phyloP scores from a whole-genome alignment of 2,329 filamentous ascomycete genomes.

The Hirsutella thompsonii region DNA sequence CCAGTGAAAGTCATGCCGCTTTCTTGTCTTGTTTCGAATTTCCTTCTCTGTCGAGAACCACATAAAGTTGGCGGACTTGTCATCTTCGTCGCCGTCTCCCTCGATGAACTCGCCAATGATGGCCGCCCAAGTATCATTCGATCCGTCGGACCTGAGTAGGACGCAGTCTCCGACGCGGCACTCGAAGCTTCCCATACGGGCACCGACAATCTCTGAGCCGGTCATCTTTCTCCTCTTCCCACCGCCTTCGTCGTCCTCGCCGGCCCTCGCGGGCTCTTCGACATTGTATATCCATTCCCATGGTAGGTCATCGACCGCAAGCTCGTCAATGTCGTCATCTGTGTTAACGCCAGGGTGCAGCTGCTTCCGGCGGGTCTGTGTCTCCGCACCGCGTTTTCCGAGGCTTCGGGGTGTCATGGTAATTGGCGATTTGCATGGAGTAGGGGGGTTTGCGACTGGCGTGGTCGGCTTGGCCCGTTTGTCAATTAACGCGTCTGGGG shows the following conservation, averaged over 20 bases:
- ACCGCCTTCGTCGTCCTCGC: slow-evolving; percentile 15
- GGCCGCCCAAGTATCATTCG: slow-evolving; percentile 83
- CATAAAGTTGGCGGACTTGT: slow-evolving; percentile 79
- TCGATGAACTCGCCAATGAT: slow-evolving; percentile 75
- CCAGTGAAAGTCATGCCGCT: slow-evolving; percentile 64
- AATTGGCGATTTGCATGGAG: not conserved
- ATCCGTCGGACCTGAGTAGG: slow-evolving; percentile 75
- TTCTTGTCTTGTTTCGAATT: slow-evolving; percentile 71
- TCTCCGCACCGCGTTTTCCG: slow-evolving; percentile 7
- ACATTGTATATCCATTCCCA: slow-evolving; percentile 68
- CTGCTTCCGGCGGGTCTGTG: slow-evolving; percentile 9
- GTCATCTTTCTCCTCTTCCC: slow-evolving; percentile 21
- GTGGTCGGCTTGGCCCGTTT: slow-evolving; percentile 4
- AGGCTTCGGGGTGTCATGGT: slow-evolving; percentile 12
- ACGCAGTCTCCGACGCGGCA: slow-evolving; percentile 75
- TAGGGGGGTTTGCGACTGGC: not conserved
- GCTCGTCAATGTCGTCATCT: slow-evolving; percentile 82
- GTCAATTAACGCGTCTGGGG: slow-evolving; percentile 14
- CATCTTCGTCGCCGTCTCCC: slow-evolving; percentile 45
- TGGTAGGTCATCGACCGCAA: slow-evolving; percentile 56
- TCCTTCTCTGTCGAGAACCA: slow-evolving; percentile 94
- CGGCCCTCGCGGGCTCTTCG: slow-evolving; percentile 16
- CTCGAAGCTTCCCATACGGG: slow-evolving; percentile 68
- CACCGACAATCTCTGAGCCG: slow-evolving; percentile 55
- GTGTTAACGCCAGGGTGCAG: slow-evolving; percentile 42